These are phyloP conservation scores for Podospora sp. DNA, from an alignment of 495 filamentous ascomycete species.

Conservation along the genomic window DNA sequence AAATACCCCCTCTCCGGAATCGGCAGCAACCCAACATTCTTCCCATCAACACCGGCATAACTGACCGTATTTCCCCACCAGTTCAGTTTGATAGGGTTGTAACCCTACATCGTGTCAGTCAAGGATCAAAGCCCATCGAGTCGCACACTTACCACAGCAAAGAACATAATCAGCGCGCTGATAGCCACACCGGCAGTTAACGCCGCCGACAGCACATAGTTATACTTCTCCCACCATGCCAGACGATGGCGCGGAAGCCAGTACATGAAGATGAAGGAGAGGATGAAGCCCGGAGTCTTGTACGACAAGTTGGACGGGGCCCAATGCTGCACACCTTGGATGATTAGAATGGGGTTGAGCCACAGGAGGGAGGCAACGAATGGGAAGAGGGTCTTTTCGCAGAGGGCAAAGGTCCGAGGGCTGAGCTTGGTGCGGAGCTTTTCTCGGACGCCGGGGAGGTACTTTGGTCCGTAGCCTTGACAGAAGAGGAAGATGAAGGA, in stretches of 20 bases:
- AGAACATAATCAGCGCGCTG: conserved; percentile 64
- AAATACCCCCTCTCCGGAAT: conserved; percentile 42
- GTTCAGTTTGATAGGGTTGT: conserved; percentile 48
- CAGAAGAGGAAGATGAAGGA: conserved; percentile 35
- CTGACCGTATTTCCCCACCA: conserved; percentile 66
- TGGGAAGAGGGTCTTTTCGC: conserved; percentile 34
- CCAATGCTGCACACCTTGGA: conserved; percentile 40
- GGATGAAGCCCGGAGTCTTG: conserved; percentile 38
- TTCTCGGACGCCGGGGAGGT: conserved; percentile 36
- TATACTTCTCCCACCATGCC: conserved; percentile 55
- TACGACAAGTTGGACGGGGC: conserved; percentile 37
- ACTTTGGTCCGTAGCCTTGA: conserved; percentile 36
- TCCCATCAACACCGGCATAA: conserved; percentile 36
- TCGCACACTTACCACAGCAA: conserved; percentile 45
- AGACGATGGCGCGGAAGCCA: conserved; percentile 29
- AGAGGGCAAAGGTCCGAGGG: conserved; percentile 28
- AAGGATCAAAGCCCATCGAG: background rate
- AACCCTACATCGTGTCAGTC: conserved; percentile 26
- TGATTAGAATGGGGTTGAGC: conserved; percentile 37
- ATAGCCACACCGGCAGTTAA: conserved; percentile 63
- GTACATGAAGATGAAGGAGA: conserved; percentile 37
- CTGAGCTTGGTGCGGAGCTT: conserved; percentile 28
- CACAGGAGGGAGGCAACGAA: conserved; percentile 34
- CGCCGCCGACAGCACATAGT: conserved; percentile 64
- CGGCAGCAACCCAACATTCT: conserved; percentile 28